phyloP scores from a whole-genome alignment of 345 rosid genomes.

The Lepidium africanum region DNA sequence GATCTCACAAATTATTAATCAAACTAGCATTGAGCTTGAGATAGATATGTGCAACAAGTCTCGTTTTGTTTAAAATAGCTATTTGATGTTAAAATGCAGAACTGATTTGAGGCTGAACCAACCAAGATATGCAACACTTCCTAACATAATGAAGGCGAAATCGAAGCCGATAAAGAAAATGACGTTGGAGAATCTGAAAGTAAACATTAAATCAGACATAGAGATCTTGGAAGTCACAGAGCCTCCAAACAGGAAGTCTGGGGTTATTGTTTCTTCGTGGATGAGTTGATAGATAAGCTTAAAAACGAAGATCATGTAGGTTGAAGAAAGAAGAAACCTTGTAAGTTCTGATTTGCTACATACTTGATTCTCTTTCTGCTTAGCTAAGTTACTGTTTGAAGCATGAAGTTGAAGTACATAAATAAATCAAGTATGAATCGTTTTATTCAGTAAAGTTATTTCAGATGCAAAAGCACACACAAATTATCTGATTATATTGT shows the following conservation, averaged over 20 bases:
- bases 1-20: neutral
- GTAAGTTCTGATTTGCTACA: neutral
- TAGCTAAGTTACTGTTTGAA: neutral
- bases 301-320: constrained; percentile 67
- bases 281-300: constrained; percentile 76
- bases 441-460: neutral
- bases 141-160: constrained; percentile 94
- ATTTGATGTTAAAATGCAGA: constrained; percentile 34
- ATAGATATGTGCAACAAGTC: neutral
- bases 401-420: neutral
- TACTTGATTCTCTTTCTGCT: neutral
- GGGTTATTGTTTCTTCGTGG: constrained; percentile 56
- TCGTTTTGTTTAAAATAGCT: neutral
- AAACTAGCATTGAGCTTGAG: neutral
- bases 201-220: constrained; percentile 48
- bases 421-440: neutral
- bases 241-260: constrained; percentile 77
- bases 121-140: constrained; percentile 90
- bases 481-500: neutral
- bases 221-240: constrained; percentile 67
- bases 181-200: constrained; percentile 56
- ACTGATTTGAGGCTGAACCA: constrained; percentile 91
- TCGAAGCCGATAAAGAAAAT: constrained; percentile 73
- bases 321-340: constrained; percentile 22
- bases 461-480: neutral